Base-by-base conservation (phyloP, 2,329 filamentous ascomycete species). In the Taxawa tesnikishii region DNA sequence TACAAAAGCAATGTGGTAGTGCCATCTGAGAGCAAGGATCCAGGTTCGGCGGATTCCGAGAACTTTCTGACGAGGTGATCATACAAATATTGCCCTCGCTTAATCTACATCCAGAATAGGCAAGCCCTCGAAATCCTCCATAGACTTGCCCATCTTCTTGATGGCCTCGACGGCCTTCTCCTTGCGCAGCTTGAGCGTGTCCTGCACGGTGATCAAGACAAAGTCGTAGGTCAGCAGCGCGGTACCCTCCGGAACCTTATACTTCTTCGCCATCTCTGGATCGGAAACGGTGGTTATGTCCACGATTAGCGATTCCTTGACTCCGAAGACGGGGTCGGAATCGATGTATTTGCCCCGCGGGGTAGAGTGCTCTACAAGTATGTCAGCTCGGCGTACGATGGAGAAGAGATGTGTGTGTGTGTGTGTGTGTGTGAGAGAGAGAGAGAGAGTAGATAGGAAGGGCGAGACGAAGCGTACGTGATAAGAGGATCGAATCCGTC, bases 281-380 rank as follows among this genome's bases (percentile, higher is more conserved):
- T 55, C 46, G 53, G 65, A 54, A 46, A 68, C 57, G 49, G 64
- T 53, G 40, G 63, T 39, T 57, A 69, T 59, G 38, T 81, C 75
- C 9, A 82, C 65, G 10, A 81, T 59, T 5, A 88, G 62, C 23
- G 76, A 81, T 47, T 80, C 65, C 54, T 88, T 88, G 33, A 88
- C 81, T 4, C 82, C 82, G 43, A 88, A 87, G 2, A 87, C 82
- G 0, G 81, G 79, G 48, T 88, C 82, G 0, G 78, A 80, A 1
- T 3, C 77, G 83, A 18, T 9, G 11, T 15, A 11, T 5, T 19
- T 19, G 28, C 24, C 31, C 24, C 17, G 14, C 27, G 15, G n/a
- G 11, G 15, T 27, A 15, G 31, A 23, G 24, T 15, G 24, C 25
- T 13, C 15, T 7, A 4, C 5, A 6, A 23, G 15, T 8, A n/a